Evolutionary conservation across 2,329 filamentous ascomycete genomes (phyloP), one percentile per base, ranked within the genome.

Genomic region (Chaetomiaceae sp.): DNA sequence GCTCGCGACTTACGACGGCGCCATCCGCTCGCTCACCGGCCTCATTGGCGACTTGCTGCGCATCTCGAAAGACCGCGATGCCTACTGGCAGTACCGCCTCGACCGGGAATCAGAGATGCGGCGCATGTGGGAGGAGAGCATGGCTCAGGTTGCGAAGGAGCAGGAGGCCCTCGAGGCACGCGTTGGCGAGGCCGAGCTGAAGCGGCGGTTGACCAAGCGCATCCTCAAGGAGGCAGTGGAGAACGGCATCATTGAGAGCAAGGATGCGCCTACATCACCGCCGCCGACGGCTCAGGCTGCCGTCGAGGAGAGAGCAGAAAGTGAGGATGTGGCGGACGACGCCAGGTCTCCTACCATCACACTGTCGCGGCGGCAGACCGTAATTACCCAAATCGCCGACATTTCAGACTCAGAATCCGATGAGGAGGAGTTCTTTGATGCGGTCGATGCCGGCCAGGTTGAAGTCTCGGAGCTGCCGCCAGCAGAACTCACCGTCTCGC

Each of bases 81-180:
- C 88, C 1, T 95, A 95, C 64, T 98, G 93, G 93, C 91, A 97
- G 65, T 94, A 95, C 62, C 83, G 90, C 12, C 73, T 98, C 33
- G 90, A 95, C 56, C 84, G 89, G 44, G 93, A 98, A 68, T 83
- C 84, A 35, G 88, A 95, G 62, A 84, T 97, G 68, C 82, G 93
- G 30, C 84, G 87, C 49, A 87, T 98, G 81, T 98, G 93, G 93
- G 93, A 98, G 67, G 93, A 98, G 60, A 97, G 90, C 67, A 96
- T 98, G 93, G 89, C 93, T 9, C 83, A 90, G 58, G 86, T 98
- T n/a, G 93, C 90, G 15, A 83, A 81, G 46, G 93, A 98, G 64
- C 93, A 98, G 58, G 93, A 97, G 66, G 79, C 89, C 42, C 76
- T 98, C 1, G 88, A 97, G 62, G 87, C 81, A 29, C 84, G 83